These are phyloP conservation scores for Pythium brachiatum DNA, from an alignment of 352 stramenopile genomes.

Conservation along the genomic window DNA sequence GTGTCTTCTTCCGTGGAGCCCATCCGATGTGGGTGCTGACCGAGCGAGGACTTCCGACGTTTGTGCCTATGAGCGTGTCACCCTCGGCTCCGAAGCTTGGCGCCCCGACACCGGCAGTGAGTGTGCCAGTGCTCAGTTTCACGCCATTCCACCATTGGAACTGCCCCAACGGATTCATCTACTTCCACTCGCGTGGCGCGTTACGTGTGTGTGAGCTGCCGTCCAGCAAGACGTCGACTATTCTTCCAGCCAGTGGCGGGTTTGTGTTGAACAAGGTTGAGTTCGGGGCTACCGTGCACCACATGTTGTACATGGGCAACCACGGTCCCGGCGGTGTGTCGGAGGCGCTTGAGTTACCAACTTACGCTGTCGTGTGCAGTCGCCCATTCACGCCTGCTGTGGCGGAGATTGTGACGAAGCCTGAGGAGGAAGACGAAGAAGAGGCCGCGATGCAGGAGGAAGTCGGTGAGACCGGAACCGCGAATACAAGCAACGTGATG, in stretches of 20 bases:
- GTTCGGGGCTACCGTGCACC: slow-evolving; percentile 71
- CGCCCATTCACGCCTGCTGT: slow-evolving; percentile 47
- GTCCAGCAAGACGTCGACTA: slow-evolving; percentile 66
- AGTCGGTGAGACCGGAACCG: slow-evolving; percentile 38
- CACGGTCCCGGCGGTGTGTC: slow-evolving; percentile 74
- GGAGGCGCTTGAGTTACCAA: slow-evolving; percentile 71
- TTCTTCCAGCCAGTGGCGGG: slow-evolving; percentile 63
- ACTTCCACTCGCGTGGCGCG: slow-evolving; percentile 79
- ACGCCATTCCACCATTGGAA: slow-evolving; percentile 89
- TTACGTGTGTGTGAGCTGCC: slow-evolving; percentile 82
- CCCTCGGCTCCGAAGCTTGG: slow-evolving; percentile 23
- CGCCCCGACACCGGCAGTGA: slow-evolving; percentile 38
- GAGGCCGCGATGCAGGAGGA: slow-evolving; percentile 44
- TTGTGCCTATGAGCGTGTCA: slow-evolving; percentile 76
- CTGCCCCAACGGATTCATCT: slow-evolving; percentile 86
- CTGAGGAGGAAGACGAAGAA: slow-evolving; percentile 60
- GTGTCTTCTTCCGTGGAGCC: slow-evolving; percentile 79
- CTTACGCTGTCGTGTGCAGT: slow-evolving; percentile 80
- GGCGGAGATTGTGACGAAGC: slow-evolving; percentile 57
- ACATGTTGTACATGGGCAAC: slow-evolving; percentile 77
- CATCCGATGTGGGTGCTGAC: slow-evolving; percentile 83
- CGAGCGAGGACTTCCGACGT: slow-evolving; percentile 59
- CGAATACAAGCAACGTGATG: slow-evolving; percentile 66
- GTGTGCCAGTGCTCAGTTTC: slow-evolving; percentile 82
- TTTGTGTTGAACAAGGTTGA: slow-evolving; percentile 82